Base-by-base conservation (phyloP, 352 stramenopile genomes). In the Phytophthora crassamura region DNA sequence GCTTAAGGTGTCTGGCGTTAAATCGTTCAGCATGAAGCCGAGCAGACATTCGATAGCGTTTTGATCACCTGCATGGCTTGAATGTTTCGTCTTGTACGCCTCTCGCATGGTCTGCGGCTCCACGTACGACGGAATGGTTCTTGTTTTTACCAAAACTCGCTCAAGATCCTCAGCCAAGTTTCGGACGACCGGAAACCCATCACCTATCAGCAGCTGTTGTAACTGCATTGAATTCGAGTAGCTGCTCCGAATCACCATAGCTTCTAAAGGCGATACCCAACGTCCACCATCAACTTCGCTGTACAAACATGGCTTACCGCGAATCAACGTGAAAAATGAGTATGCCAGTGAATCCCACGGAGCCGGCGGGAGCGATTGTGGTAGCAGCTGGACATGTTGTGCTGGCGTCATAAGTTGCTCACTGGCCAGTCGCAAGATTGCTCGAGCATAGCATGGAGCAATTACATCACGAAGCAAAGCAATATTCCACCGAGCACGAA, bases 401-500 rank as follows among this genome's bases (percentile, higher is more conserved):
- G 77, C 43, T 22, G 78, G 76, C 40, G 60, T 30, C 33, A 89
- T 67, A n/a, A 69, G 40, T 16, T 48, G 51, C 28, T 34, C 56
- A 30, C 67, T 70, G 11, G 72, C 63, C 22, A 91, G 57, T 20
- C 60, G 52, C 7, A 77, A 41, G 18, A 90, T 55, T 3, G 75
- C 71, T 46, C 84, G 76, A 46, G 78, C 78, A 52, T 93, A 93
- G 51, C 82, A 93, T 45, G 82, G 82, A 18, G 78, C 79, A 60
- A 93, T 87, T 12, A 91, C 81, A 61, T 90, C 74, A 16, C 68
- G 60, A 41, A 93, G 67, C 2, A 93, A 64, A 15, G 74, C 67
- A 20, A 84, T 69, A 49, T 95, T 95, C 86, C 84, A 95, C 35
- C 87, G 68, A 7, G 86, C 91, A 7, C 86, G 81, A 16, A 91